phyloP scores from a whole-genome alignment of 148 eudicot species.

The Tetragonia tetragonoides region DNA sequence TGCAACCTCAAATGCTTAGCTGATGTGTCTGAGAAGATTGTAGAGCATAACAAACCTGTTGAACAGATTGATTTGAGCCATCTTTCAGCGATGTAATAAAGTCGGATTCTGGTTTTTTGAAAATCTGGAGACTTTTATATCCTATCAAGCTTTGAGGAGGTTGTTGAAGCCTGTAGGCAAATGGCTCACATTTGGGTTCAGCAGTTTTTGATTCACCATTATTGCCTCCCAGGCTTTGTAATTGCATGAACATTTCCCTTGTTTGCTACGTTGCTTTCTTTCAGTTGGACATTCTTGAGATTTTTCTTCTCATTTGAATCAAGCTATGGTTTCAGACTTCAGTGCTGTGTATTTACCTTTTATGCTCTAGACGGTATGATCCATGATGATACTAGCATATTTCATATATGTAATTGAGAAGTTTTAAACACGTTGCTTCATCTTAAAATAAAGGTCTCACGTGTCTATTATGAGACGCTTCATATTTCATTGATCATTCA shows the following conservation, averaged over 20 bases:
- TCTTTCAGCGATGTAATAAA: background rate
- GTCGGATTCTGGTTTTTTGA: background rate
- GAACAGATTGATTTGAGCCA: background rate
- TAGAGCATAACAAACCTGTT: conserved; percentile 25
- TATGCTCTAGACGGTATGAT: conserved; percentile 1
- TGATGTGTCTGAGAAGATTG: conserved; percentile 70
- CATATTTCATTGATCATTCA: no score
- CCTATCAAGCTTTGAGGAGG: background rate
- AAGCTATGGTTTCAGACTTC: background rate
- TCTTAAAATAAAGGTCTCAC: no score
- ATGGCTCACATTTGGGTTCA: conserved; percentile 7
- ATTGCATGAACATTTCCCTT: background rate
- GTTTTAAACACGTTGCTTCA: no score
- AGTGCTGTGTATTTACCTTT: background rate
- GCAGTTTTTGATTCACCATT: conserved; percentile 21
- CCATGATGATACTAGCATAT: conserved; percentile 2
- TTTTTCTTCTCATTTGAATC: background rate
- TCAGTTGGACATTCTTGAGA: conserved; percentile 1
- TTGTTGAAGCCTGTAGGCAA: conserved; percentile 10
- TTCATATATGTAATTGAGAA: background rate
- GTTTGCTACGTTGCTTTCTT: background rate
- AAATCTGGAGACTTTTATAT: background rate
- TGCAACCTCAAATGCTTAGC: conserved; percentile 81
- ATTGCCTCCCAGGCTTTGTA: conserved; percentile 9
- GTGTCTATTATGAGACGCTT: background rate